Conservation (phyloP, 768 basidiomycete species). For the Xerocomus spinulosus region DNA sequence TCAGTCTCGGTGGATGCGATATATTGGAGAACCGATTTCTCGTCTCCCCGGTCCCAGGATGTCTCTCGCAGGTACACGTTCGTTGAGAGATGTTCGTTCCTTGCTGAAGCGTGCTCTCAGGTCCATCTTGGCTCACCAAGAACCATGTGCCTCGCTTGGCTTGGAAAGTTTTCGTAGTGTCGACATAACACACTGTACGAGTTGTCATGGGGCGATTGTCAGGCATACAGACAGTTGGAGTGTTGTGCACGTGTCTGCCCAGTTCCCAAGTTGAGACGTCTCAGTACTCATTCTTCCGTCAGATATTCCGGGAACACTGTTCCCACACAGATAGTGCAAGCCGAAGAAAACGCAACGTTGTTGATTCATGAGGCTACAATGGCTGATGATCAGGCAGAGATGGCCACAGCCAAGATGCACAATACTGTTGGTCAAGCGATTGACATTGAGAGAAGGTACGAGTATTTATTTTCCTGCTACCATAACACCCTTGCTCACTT, state of each 20-base stretch:
- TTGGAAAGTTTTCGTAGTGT: constrained; percentile 61
- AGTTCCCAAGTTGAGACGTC: not conserved
- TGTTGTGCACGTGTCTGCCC: constrained; percentile 30
- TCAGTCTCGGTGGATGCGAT: constrained; percentile 51
- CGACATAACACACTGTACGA: constrained; percentile 66
- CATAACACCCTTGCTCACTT: not conserved
- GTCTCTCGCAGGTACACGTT: constrained; percentile 3
- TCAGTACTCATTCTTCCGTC: constrained; percentile 1
- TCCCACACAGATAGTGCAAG: constrained; percentile 66
- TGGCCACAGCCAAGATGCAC: constrained; percentile 76
- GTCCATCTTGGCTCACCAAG: constrained; percentile 36
- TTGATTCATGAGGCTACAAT: constrained; percentile 95
- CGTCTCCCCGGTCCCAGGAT: constrained; percentile 21
- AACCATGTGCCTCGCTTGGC: constrained; percentile 51
- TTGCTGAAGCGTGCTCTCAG: constrained; percentile 29
- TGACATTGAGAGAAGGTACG: constrained; percentile 64
- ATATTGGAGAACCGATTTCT: constrained; percentile 40
- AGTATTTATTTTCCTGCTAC: not conserved
- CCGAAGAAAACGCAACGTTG: constrained; percentile 66
- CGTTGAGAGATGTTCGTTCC: not conserved
- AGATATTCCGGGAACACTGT: constrained; percentile 93
- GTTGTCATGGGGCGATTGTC: constrained; percentile 69
- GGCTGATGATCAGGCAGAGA: constrained; percentile 73
- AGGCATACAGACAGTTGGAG: constrained; percentile 57
- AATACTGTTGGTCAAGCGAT: constrained; percentile 90